A percentile compares a stretch with the other conserved stretches of the same genome.
phyloP scores from a whole-genome alignment of 1,284 basidiomycete species.

The Irpex sp. region DNA sequence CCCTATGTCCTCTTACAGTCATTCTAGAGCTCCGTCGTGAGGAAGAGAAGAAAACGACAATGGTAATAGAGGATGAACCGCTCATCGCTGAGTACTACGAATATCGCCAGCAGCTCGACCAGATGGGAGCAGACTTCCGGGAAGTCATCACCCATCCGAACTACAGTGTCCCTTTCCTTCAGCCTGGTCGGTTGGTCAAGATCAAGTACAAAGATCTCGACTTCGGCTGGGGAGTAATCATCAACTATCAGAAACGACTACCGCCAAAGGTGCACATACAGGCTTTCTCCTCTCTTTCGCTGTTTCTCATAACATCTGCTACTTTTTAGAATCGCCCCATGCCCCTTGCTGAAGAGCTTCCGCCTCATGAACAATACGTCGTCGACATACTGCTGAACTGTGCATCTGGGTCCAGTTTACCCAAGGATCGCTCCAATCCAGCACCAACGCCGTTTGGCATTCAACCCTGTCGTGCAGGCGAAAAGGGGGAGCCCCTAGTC shows the following conservation, averaged over 20 bases:
- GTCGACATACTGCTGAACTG: slow-evolving; percentile 92
- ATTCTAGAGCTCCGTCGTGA: slow-evolving; percentile 69
- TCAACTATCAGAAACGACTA: slow-evolving; percentile 87
- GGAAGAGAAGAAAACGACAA: slow-evolving; percentile 66
- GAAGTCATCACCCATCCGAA: slow-evolving; percentile 93
- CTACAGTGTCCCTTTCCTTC: slow-evolving; percentile 91
- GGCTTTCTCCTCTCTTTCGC: neutral
- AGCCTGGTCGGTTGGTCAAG: slow-evolving; percentile 88
- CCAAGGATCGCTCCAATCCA: slow-evolving; percentile 57
- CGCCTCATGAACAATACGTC: slow-evolving; percentile 89
- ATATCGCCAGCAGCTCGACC: slow-evolving; percentile 86
- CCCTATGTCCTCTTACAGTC: neutral
- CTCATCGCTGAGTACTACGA: slow-evolving; percentile 90
- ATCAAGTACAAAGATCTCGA: slow-evolving; percentile 85
- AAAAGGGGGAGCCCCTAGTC: slow-evolving; percentile 82
- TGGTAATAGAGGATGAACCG: slow-evolving; percentile 80
- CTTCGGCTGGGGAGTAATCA: slow-evolving; percentile 95
- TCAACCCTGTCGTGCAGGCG: slow-evolving; percentile 65
- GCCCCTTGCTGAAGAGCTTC: slow-evolving; percentile 61
- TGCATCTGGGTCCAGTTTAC: slow-evolving; percentile 58
- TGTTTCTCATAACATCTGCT: neutral
- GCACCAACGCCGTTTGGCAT: slow-evolving; percentile 66
- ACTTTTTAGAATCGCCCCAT: slow-evolving; percentile 46
- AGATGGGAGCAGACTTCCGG: slow-evolving; percentile 84
- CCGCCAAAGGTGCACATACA: slow-evolving; percentile 58